Evolutionary conservation across 2,329 filamentous ascomycete genomes (phyloP).

Genomic region (Fusarium sarcochroum): DNA sequence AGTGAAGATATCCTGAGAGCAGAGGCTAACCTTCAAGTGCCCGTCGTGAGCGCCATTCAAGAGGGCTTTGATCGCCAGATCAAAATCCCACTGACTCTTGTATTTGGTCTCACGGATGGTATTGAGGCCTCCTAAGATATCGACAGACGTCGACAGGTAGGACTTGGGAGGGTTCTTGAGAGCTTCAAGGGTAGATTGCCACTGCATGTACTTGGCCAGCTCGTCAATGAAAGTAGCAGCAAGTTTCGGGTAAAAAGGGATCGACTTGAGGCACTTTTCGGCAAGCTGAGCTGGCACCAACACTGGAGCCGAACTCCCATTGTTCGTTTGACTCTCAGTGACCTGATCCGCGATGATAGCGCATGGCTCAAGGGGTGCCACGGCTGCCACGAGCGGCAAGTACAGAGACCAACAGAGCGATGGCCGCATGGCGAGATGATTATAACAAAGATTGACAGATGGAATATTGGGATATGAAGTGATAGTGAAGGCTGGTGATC

Average conservation of each 20-base stretch:
- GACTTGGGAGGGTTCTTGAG: conserved; percentile 25
- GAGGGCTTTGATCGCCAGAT: conserved; percentile 13
- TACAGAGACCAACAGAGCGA: too few species aligned
- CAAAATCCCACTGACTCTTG: conserved; percentile 14
- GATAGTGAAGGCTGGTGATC: too few species aligned
- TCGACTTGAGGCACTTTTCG: conserved; percentile 4
- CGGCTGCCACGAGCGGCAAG: too few species aligned
- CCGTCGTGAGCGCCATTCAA: conserved; percentile 1
- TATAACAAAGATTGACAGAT: too few species aligned
- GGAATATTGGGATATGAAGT: too few species aligned
- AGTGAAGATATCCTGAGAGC: not conserved
- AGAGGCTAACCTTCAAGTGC: not conserved
- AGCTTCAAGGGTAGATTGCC: conserved; percentile 30
- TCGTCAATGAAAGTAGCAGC: not conserved
- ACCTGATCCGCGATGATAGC: too few species aligned
- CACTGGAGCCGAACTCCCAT: too few species aligned
- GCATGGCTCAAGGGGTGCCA: too few species aligned
- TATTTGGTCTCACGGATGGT: not conserved
- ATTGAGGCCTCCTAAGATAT: conserved; percentile 19
- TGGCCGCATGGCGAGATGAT: too few species aligned
- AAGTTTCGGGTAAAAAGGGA: conserved; percentile 5
- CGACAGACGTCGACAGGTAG: conserved; percentile 17
- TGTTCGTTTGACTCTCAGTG: too few species aligned
- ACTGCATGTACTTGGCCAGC: conserved; percentile 11
- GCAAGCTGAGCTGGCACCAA: conserved; percentile 4